phyloP scores from a whole-genome alignment of 1,284 basidiomycete species.

The Fomitopsis betulina region DNA sequence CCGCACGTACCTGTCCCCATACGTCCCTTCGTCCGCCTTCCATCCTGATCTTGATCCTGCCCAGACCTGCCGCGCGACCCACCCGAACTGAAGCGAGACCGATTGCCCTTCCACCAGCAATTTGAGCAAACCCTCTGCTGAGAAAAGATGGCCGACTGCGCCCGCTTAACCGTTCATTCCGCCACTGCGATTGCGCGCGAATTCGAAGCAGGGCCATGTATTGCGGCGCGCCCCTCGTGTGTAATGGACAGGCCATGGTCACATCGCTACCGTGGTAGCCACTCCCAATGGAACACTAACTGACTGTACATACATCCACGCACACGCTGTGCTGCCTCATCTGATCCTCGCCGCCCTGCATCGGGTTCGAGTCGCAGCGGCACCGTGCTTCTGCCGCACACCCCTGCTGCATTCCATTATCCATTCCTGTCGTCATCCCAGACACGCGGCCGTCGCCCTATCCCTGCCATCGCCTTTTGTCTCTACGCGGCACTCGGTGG shows the following conservation, averaged over 20 bases:
- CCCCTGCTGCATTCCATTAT: not conserved
- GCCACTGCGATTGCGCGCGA: not conserved
- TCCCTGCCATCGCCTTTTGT: conserved; percentile 1
- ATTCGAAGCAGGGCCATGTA: not conserved
- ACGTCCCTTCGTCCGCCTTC: not conserved
- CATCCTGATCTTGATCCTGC: not conserved
- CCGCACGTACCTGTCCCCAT: not conserved
- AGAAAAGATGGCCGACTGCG: not conserved
- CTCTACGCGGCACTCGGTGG: not conserved
- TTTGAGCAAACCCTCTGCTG: not conserved
- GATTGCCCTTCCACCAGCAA: not conserved
- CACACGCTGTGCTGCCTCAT: not conserved
- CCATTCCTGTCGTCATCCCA: conserved; percentile 1
- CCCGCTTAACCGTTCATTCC: not conserved
- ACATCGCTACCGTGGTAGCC: not conserved
- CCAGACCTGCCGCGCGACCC: not conserved
- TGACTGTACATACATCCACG: not conserved
- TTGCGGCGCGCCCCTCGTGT: not conserved
- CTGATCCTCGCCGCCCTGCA: conserved; percentile 1
- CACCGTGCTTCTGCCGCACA: conserved; percentile 1
- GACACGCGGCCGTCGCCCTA: conserved; percentile 2
- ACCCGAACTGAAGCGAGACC: not conserved
- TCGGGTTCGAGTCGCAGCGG: not conserved
- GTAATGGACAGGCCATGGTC: not conserved
- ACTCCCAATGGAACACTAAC: not conserved